These are phyloP conservation scores for Danielia reshetovae DNA, from an alignment of 805 yeast species.

Conservation along the genomic window DNA sequence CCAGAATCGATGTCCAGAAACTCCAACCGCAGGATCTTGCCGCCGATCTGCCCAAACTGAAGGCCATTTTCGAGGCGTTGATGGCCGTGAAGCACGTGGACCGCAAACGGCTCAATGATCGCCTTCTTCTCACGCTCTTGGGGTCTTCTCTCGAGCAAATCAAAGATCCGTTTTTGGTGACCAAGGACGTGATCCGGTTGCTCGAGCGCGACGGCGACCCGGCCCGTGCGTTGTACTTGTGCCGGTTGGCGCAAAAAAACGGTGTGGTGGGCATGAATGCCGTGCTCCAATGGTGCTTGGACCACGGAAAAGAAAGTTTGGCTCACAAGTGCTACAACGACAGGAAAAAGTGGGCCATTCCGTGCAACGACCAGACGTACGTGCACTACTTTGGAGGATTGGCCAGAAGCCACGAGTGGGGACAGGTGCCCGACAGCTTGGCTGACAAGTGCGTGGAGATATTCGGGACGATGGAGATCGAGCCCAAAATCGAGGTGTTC, in stretches of 20 bases:
- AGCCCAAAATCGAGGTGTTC: conserved; percentile 25
- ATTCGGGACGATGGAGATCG: conserved; percentile 15
- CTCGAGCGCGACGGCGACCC: conserved; percentile 44
- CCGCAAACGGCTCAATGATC: conserved; percentile 33
- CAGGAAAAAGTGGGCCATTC: conserved; percentile 60
- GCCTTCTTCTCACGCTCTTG: conserved; percentile 49
- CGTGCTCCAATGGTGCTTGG: conserved; percentile 49
- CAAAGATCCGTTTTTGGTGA: conserved; percentile 54
- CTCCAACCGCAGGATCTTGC: conserved; percentile 23
- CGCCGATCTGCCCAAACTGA: conserved; percentile 18
- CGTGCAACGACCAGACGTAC: conserved; percentile 44
- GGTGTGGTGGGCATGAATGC: conserved; percentile 64
- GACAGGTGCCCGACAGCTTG: conserved; percentile 19
- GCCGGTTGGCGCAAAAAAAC: conserved; percentile 35
- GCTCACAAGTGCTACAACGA: conserved; percentile 24
- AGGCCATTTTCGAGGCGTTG: conserved; percentile 26
- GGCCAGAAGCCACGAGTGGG: conserved; percentile 31
- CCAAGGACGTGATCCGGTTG: conserved; percentile 49
- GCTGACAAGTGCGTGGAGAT: conserved; percentile 19
- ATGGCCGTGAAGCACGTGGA: conserved; percentile 19
- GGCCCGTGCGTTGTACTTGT: conserved; percentile 51
- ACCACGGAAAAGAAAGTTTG: conserved; percentile 38
- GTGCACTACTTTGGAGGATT: conserved; percentile 35
- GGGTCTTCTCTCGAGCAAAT: conserved; percentile 59
- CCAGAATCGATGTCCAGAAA: conserved; percentile 19